These are phyloP conservation scores for Rhytidiadelphus loreus DNA, from an alignment of 225 moss, liverwort and hornwort species.

Conservation along the genomic window DNA sequence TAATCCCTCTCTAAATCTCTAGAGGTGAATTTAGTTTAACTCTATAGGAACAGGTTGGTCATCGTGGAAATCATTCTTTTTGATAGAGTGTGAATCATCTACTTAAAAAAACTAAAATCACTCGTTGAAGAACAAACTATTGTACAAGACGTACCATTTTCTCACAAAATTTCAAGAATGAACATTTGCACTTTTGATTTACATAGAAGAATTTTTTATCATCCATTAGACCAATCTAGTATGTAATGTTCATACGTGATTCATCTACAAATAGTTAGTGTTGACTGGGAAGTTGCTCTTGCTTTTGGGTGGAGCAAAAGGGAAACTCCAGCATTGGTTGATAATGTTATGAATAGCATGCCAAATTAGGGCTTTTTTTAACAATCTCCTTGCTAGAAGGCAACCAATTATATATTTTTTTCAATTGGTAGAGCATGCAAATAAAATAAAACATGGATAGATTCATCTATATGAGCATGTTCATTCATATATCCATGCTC, in stretches of 20 bases:
- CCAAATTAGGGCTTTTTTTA: not conserved
- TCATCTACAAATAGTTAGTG: not conserved
- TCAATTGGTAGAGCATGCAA: not conserved
- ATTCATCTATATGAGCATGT: not conserved
- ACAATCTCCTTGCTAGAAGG: rapidly evolving
- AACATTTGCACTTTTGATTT: not conserved
- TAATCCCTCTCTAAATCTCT: rapidly evolving
- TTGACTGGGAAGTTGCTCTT: rapidly evolving
- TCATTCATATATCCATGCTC: not conserved
- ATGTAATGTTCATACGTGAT: rapidly evolving
- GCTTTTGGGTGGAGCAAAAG: rapidly evolving
- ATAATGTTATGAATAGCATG: not conserved
- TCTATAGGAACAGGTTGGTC: rapidly evolving
- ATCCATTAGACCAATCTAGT: rapidly evolving
- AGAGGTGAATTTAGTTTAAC: not conserved
- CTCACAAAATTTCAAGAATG: rapidly evolving
- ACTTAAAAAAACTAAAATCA: not conserved
- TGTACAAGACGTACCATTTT: not conserved
- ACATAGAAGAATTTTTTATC: not conserved
- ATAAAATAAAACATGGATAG: not conserved
- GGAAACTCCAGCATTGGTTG: rapidly evolving
- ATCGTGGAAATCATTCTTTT: rapidly evolving
- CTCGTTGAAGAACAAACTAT: not conserved
- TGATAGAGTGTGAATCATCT: not conserved
- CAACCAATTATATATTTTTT: not conserved